These are phyloP conservation scores for Endocladia muricata DNA, from an alignment of 31 red algal genomes.

Conservation along the genomic window DNA sequence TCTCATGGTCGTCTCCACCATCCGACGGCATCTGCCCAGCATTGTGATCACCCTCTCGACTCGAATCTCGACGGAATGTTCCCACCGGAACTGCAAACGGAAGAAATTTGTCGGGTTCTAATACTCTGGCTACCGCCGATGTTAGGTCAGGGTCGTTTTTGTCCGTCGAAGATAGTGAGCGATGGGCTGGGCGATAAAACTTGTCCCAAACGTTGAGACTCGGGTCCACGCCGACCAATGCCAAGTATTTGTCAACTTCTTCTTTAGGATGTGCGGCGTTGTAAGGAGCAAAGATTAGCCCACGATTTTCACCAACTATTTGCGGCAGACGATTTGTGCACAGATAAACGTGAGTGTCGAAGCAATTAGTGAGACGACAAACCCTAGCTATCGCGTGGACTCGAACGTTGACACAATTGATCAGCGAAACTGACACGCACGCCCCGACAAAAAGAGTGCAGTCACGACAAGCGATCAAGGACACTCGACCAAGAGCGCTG, in stretches of 20 bases:
- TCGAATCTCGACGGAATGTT: background rate
- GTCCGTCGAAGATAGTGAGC: constrained; percentile 28
- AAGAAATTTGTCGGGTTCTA: constrained; percentile 62
- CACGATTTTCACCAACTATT: constrained; percentile 83
- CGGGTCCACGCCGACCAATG: constrained; percentile 54
- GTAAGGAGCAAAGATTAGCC: constrained; percentile 77
- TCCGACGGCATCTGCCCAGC: constrained; percentile 6
- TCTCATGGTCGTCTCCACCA: constrained; percentile 28
- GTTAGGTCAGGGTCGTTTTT: constrained; percentile 44
- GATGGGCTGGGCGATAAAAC: constrained; percentile 63
- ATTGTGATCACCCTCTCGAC: background rate
- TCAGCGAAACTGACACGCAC: constrained; percentile 63
- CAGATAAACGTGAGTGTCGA: constrained; percentile 77
- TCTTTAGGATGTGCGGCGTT: constrained; percentile 63
- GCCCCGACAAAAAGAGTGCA: constrained; percentile 76
- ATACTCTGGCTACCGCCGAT: constrained; percentile 33
- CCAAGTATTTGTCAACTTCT: constrained; percentile 51
- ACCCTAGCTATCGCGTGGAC: constrained; percentile 62
- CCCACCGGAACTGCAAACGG: constrained; percentile 78
- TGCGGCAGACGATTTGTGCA: constrained; percentile 71
- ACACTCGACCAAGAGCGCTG: constrained; percentile 53
- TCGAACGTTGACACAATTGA: constrained; percentile 69
- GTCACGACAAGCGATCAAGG: constrained; percentile 61
- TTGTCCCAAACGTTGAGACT: constrained; percentile 70
- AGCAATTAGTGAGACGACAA: constrained; percentile 71